Evolutionary conservation across 129 eudicot species (phyloP), one percentile per base, ranked within the genome.

Genomic region (Smallanthus sonchifolius): DNA sequence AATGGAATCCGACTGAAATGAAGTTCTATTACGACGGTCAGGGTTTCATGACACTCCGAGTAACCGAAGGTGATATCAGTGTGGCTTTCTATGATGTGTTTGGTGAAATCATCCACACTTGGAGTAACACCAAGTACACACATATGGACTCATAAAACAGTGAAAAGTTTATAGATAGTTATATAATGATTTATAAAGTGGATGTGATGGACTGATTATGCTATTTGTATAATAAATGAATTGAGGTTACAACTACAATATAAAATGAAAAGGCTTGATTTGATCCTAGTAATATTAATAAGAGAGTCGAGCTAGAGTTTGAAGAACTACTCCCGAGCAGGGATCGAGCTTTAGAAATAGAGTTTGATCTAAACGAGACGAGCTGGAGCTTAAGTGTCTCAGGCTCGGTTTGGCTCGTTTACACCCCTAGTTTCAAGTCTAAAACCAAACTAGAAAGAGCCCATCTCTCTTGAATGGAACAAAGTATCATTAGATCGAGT

Each of bases 1-100:
- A 64, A 74, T 76, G 62, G 91, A 40, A 79, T 30, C 78, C 82
- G 2, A 59, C 77, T 3, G 85, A 84, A 17, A 69, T 87, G 88
- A 89, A 87, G 75, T 77, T 92, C 44, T 92, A 87, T 38, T 84
- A 92, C 37, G 98, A 92, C 62, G 96, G 98, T 6, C 98, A 92
- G 73, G 98, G 98, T 65, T 92, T 87, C 61, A 89, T 92, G 98
- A 75, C 88, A 11, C 47, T 89, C 10, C 78, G 86, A 61, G 51
- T 92, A 3, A 85, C 87, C 16, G 32, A 72, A 14, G 19, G 62
- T 70, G 72, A 89, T 38, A 72, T 80, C 16, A 32, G 65, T 32
- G 75, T 89, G 39, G 76, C 59, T 28, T 92, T 85, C 79, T 87
- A 75, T 65, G 92, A 92, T 63, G 72, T 87, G 51, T 76, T 75